Base-by-base conservation (phyloP, 495 filamentous ascomycete species). In the Tuber umbilicatum region DNA sequence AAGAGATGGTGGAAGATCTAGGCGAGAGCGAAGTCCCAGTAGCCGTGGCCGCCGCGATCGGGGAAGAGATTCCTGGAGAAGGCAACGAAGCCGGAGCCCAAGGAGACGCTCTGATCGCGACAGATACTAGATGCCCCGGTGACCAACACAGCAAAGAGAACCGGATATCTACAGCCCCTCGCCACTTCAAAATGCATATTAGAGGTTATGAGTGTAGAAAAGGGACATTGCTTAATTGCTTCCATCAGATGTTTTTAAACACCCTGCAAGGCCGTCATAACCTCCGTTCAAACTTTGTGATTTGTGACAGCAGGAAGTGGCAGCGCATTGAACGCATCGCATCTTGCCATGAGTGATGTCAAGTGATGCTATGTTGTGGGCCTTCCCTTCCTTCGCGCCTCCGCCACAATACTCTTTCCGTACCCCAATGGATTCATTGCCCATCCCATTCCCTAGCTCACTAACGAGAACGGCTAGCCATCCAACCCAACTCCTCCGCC, bases 41-140 rank as follows among this genome's bases (percentile, higher is more conserved):
- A 69, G 73, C 35, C 73, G 74, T 60, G n/a, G 70, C 39, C 55
- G 27, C 27, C 27, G 12, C 14, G 55, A 64, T 64, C 27, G 12
- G 27, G 55, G 14, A 35, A 64, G 55, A 64, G 27, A 64, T 64
- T 35, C 55, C 55, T 16, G 27, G 55, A 64, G 27, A 64, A 64
- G 55, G 27, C 27, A 64, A 35, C 77, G 80, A 70, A 81, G 80
- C 41, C 80, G 79, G 72, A 81, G 80, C 72, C 80, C 79, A 73
- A 78, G 80, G 45, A 68, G 80, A 38, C 69, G 72, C 39, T 74
- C 55, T 23, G 75, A 73, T 41, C 76, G 64, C 68, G 73, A 78
- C 40, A 74, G 73, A 47, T 75, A 75, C 6, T 39, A 70, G 69
- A 39, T 70, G 55, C 14, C 55, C 55, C 12, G 55, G 17, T 35